A percentile compares a stretch with the other conserved stretches of the same genome.
These are phyloP conservation scores for Marchantia polymorpha DNA, from an alignment of 225 moss, liverwort and hornwort genomes.

Conservation along the genomic window DNA sequence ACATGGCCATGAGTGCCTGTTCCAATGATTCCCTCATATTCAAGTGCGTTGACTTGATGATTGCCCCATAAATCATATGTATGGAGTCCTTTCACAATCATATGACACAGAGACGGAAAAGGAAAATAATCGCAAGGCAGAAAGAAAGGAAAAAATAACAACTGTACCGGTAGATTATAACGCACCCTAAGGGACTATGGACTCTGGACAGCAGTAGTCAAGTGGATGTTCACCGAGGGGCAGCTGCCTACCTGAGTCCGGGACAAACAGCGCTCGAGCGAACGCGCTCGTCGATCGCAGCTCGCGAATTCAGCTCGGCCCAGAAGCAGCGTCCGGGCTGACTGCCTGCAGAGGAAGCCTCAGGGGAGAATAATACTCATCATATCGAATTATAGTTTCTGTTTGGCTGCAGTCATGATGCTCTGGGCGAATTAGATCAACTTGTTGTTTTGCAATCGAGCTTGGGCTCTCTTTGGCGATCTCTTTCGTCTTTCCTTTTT, in stretches of 20 bases:
- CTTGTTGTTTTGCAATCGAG: not conserved
- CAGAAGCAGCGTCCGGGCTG: no score
- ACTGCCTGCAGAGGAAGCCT: not conserved
- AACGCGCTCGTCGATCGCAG: no score
- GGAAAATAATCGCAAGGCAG: no score
- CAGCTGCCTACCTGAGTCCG: no score
- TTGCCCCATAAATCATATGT: conserved; percentile 2
- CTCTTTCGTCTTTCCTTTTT: not conserved
- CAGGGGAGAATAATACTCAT: not conserved
- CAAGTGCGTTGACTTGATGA: conserved; percentile 9
- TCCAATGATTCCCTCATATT: conserved; percentile 3
- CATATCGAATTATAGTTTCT: not conserved
- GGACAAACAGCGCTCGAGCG: no score
- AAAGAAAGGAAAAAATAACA: no score
- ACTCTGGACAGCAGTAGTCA: no score
- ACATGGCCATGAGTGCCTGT: not conserved
- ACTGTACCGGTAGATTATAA: no score
- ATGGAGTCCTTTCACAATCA: not conserved
- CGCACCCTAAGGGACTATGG: no score
- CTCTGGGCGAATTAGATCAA: not conserved
- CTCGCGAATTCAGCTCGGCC: no score
- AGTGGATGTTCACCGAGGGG: not conserved
- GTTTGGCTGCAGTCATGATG: not conserved
- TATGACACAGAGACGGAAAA: not conserved
- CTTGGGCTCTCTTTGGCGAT: not conserved